phyloP scores from a whole-genome alignment of 345 rosid species.

The Geranium rotundifolium region DNA sequence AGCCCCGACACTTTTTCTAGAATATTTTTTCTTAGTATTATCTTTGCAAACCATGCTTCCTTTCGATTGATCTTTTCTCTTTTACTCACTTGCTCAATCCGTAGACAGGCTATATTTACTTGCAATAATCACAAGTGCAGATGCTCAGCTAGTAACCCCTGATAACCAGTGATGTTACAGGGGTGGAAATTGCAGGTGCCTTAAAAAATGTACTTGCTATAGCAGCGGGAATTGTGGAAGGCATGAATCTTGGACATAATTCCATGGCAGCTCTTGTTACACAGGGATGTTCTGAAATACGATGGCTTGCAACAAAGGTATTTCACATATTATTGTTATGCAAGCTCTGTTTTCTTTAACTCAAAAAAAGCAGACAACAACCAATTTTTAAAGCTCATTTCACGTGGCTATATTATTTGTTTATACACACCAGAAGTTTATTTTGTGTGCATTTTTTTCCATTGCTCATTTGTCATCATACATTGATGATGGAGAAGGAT shows the following conservation, averaged over 20 bases:
- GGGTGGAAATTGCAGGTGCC: slow-evolving; percentile 95
- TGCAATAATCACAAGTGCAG: slow-evolving; percentile 5
- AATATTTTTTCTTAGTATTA: too few species aligned
- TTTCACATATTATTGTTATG: slow-evolving; percentile 1
- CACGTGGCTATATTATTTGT: not conserved
- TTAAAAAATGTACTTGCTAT: slow-evolving; percentile 88
- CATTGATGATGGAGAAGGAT: not conserved
- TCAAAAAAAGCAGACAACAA: too few species aligned
- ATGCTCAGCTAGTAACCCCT: slow-evolving; percentile 60
- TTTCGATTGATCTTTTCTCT: not conserved
- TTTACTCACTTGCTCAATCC: not conserved
- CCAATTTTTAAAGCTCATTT: too few species aligned
- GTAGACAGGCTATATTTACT: not conserved
- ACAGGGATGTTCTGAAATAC: slow-evolving; percentile 91
- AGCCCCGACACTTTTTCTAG: not conserved
- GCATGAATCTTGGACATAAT: slow-evolving; percentile 88
- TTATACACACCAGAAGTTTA: too few species aligned
- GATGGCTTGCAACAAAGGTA: slow-evolving; percentile 94
- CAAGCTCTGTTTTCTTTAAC: not conserved
- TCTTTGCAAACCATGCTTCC: not conserved
- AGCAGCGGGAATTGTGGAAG: slow-evolving; percentile 93
- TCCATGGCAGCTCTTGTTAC: slow-evolving; percentile 98
- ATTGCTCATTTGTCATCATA: too few species aligned
- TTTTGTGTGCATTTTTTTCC: too few species aligned
- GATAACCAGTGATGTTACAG: slow-evolving; percentile 92